phyloP scores from a whole-genome alignment of 805 yeast genomes.

The Saccharomycopsis sp. region DNA sequence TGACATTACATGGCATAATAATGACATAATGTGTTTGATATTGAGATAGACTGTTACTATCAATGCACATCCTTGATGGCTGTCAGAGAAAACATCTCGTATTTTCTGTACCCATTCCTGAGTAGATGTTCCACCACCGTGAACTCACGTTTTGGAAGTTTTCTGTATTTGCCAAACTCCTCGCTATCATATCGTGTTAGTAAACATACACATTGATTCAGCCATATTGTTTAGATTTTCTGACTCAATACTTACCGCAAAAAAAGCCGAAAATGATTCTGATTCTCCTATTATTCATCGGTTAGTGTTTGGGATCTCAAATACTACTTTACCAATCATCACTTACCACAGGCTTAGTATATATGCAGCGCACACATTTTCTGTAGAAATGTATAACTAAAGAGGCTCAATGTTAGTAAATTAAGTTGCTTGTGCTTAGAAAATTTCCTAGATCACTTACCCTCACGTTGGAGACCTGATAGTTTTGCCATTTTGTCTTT shows the following conservation, averaged over 20 bases:
- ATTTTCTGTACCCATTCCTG: slow-evolving; percentile 20
- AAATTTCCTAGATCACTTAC: slow-evolving; percentile 8
- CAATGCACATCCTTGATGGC: slow-evolving; percentile 20
- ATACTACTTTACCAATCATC: background rate
- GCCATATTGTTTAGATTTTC: background rate
- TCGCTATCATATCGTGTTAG: slow-evolving; percentile 9
- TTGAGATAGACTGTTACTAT: background rate
- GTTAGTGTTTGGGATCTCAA: background rate
- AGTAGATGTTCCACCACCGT: slow-evolving; percentile 20
- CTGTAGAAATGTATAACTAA: slow-evolving; percentile 20
- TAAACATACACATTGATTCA: background rate
- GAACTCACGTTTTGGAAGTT: slow-evolving; percentile 19
- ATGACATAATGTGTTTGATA: too few relatives aligned
- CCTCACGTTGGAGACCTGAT: slow-evolving; percentile 21
- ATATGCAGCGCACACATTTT: slow-evolving; percentile 17
- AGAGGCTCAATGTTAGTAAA: background rate
- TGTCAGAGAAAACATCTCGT: slow-evolving; percentile 20
- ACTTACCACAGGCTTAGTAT: slow-evolving; percentile 19
- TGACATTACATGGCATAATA: too few relatives aligned
- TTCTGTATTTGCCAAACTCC: slow-evolving; percentile 17
- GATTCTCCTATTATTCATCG: background rate
- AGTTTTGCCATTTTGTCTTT: slow-evolving; percentile 16
- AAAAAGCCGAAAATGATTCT: background rate
- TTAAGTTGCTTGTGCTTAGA: background rate
- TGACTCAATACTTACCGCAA: background rate